phyloP scores from a whole-genome alignment of 2,329 filamentous ascomycete species.

The Calonectria honghensis region DNA sequence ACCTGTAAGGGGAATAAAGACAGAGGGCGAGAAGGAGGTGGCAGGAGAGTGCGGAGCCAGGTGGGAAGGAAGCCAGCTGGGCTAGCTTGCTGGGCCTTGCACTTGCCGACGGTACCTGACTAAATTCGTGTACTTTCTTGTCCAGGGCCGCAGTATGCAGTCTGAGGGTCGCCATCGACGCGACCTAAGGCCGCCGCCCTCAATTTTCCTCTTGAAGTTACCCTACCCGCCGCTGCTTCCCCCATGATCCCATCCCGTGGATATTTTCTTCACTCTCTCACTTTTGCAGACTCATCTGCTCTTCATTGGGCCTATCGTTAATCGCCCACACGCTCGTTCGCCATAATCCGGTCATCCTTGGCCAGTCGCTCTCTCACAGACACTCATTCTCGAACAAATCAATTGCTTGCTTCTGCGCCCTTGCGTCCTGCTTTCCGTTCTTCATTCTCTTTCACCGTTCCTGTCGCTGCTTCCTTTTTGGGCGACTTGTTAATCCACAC shows the following conservation, averaged over 20 bases:
- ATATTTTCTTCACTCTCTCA: slow-evolving; percentile 49
- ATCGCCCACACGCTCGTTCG: slow-evolving; percentile 51
- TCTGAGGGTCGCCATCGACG: slow-evolving; percentile 41
- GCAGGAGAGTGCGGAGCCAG: slow-evolving; percentile 21
- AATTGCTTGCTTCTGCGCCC: slow-evolving; percentile 34
- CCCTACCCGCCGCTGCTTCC: slow-evolving; percentile 51
- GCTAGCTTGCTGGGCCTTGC: slow-evolving; percentile 17
- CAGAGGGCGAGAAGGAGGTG: slow-evolving; percentile 28
- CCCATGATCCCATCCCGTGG: slow-evolving; percentile 49
- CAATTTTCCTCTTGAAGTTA: slow-evolving; percentile 49
- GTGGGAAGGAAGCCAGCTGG: slow-evolving; percentile 23
- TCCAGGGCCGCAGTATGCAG: slow-evolving; percentile 28
- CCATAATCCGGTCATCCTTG: slow-evolving; percentile 53
- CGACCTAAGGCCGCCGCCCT: slow-evolving; percentile 44
- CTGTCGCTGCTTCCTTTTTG: slow-evolving; percentile 37
- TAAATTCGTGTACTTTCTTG: slow-evolving; percentile 23
- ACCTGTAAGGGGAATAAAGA: slow-evolving; percentile 49
- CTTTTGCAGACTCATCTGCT: slow-evolving; percentile 38
- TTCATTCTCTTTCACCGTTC: slow-evolving; percentile 39
- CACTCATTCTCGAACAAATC: slow-evolving; percentile 51
- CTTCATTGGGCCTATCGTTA: slow-evolving; percentile 38
- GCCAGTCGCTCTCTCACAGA: slow-evolving; percentile 55
- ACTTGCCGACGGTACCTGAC: slow-evolving; percentile 7
- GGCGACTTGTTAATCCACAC: slow-evolving; percentile 41
- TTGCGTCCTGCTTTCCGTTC: slow-evolving; percentile 28